Evolutionary conservation across 1,139 yeast species (phyloP).

Genomic region (Magnusiomyces paraingens): DNA sequence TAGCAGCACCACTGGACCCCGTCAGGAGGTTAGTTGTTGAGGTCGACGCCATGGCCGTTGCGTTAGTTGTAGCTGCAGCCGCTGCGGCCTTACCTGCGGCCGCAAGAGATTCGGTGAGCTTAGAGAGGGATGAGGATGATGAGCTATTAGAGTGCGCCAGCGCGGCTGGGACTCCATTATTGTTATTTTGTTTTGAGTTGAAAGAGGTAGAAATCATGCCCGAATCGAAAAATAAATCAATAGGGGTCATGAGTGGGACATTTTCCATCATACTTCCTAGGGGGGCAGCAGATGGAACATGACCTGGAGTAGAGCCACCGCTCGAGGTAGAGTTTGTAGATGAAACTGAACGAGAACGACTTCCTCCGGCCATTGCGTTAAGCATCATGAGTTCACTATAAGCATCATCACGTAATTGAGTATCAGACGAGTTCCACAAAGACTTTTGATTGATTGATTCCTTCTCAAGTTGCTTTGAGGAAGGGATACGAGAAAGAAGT

Average conservation of each 20-base stretch:
- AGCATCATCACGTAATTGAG: conserved; percentile 12
- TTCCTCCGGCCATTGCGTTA: conserved; percentile 7
- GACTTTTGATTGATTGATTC: neutral
- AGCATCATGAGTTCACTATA: conserved; percentile 13
- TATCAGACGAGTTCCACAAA: conserved; percentile 2
- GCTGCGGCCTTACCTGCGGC: no score
- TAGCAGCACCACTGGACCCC: no score
- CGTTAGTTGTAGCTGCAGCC: no score
- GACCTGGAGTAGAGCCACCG: no score
- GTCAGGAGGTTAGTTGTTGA: neutral
- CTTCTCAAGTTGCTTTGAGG: neutral
- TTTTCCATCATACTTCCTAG: no score
- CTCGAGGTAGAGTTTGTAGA: no score
- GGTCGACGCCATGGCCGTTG: neutral
- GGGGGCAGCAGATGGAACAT: no score
- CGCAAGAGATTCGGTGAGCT: no score
- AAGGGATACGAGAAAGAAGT: neutral
- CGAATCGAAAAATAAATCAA: neutral
- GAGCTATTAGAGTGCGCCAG: no score
- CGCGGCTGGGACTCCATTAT: no score
- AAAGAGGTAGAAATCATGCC: neutral
- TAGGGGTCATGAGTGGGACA: neutral
- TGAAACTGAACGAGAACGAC: no score
- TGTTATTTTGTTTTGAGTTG: neutral
- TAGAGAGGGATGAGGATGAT: no score